Percentiles rank a stretch among this genome's conserved stretches.
Evolutionary conservation across 768 basidiomycete genomes (phyloP).

Genomic region (Amanita thiersii): DNA sequence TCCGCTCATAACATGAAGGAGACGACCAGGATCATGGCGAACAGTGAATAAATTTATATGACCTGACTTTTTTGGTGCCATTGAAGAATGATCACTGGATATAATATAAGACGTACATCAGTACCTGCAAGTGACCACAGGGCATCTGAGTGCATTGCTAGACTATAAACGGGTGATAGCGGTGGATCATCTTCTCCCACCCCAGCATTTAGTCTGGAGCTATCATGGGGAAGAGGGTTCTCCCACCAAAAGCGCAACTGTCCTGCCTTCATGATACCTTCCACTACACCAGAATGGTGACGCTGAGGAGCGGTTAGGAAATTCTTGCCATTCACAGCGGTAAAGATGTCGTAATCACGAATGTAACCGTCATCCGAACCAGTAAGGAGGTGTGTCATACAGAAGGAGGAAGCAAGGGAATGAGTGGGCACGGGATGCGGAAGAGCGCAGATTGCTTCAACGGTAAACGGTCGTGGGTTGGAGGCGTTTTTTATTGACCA

Average conservation of each 20-base stretch:
- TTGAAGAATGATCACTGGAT: constrained; percentile 11
- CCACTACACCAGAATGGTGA: constrained; percentile 84
- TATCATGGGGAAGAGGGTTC: constrained; percentile 40
- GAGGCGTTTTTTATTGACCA: constrained; percentile 21
- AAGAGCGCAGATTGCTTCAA: constrained; percentile 88
- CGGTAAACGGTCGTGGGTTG: constrained; percentile 61
- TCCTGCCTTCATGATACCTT: constrained; percentile 86
- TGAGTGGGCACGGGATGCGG: constrained; percentile 87
- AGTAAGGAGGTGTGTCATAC: constrained; percentile 83
- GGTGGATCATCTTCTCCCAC: constrained; percentile 40
- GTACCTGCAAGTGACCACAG: constrained; percentile 89
- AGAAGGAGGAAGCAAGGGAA: constrained; percentile 76
- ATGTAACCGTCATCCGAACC: constrained; percentile 94
- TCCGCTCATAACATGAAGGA: constrained; percentile 63
- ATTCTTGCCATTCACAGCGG: constrained; percentile 80
- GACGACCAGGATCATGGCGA: constrained; percentile 82
- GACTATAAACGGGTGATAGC: constrained; percentile 76
- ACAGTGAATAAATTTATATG: constrained; percentile 89
- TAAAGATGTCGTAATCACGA: constrained; percentile 85
- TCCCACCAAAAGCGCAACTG: constrained; percentile 90
- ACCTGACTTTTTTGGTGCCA: constrained; percentile 56
- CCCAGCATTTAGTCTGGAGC: constrained; percentile 18
- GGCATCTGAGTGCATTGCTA: constrained; percentile 89
- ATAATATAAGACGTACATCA: constrained; percentile 46
- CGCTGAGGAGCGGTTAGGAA: constrained; percentile 85